A percentile compares a stretch with the other conserved stretches of the same genome.
These are phyloP conservation scores for Moniliophthora roreri DNA, from an alignment of 1,284 basidiomycete genomes.

Conservation along the genomic window DNA sequence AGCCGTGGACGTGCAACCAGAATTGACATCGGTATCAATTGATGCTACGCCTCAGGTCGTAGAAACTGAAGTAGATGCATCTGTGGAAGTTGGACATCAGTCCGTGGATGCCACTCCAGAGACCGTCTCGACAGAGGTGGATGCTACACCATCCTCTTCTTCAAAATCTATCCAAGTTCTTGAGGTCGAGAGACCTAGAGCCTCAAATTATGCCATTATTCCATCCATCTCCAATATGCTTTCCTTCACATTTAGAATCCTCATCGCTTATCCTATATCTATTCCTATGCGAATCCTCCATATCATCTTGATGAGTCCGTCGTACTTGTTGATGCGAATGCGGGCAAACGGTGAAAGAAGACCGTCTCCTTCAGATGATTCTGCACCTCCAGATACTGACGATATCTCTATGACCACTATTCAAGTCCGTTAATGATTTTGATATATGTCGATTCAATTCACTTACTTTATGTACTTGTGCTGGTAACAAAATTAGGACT, in stretches of 20 bases:
- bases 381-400: conserved; percentile 13
- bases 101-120: conserved; percentile 37
- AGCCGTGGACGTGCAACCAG: conserved; percentile 43
- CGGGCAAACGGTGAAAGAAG: conserved; percentile 4
- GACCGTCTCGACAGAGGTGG: conserved; percentile 27
- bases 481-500: conserved; percentile 32
- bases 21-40: conserved; percentile 40
- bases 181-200: background rate
- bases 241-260: conserved; percentile 41
- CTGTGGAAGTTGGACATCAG: conserved; percentile 31
- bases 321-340: conserved; percentile 1
- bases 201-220: conserved; percentile 23
- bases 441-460: conserved; percentile 24
- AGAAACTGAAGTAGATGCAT: conserved; percentile 35
- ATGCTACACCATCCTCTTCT: conserved; percentile 26
- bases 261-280: conserved; percentile 45
- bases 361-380: conserved; percentile 1
- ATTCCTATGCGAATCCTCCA: conserved; percentile 33
- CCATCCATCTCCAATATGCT: conserved; percentile 44
- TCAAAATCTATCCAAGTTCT: conserved; percentile 18
- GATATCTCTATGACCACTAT: conserved; percentile 38
- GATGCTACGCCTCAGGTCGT: conserved; percentile 41
- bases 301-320: conserved; percentile 5
- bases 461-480: conserved; percentile 38
- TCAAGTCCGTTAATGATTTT: conserved; percentile 45